Evolutionary conservation across 2,329 filamentous ascomycete genomes (phyloP), one percentile per base, ranked within the genome.

Genomic region (Phaeosphaeriaceae sp.): DNA sequence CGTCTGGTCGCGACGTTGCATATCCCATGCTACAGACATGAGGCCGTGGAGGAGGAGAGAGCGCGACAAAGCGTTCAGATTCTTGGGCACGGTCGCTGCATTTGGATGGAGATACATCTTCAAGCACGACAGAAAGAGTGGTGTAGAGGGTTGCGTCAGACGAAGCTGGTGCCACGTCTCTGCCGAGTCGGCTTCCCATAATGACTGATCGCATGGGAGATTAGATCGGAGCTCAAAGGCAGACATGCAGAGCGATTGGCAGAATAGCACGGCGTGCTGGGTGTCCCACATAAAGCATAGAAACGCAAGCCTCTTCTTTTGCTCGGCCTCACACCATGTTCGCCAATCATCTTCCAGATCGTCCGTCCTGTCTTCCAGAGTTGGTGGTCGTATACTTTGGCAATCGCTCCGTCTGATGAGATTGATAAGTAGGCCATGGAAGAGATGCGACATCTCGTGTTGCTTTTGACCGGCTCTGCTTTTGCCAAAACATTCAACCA

Each of bases 261-360:
- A 88, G 69, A 89, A 89, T 0, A 89, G 77, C 0, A 88, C 85
- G 0, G 86, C 86, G 58, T 89, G 86, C 54, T 89, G 86, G 0
- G 85, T 87, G 62, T 89, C 87, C 87, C 86, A 89, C 78, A 89
- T 85, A 68, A 89, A 89, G 66, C 86, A 89, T 5, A 87, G 77
- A 41, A 88, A 80, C 0, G 86, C 85, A 0, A 87, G 74, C 52
- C 81, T 81, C 71, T 88, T 88, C 56, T 85, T 85, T 59, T 87
- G 84, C 65, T 89, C 86, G 1, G 80, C 77, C 46, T 85, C 80
- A 2, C 83, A 82, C 76, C 84, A 86, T n/a, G 72, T 74, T 45
- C 74, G 76, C 86, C 86, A 89, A 1, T 80, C 71, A 10, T 75
- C 67, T 2, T 85, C 79, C 0, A 84, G 68, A 45, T 81, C 76